A percentile compares a stretch with the other conserved stretches of the same genome.
phyloP scores from a whole-genome alignment of 352 stramenopile species.

The Pythium phragmitis region DNA sequence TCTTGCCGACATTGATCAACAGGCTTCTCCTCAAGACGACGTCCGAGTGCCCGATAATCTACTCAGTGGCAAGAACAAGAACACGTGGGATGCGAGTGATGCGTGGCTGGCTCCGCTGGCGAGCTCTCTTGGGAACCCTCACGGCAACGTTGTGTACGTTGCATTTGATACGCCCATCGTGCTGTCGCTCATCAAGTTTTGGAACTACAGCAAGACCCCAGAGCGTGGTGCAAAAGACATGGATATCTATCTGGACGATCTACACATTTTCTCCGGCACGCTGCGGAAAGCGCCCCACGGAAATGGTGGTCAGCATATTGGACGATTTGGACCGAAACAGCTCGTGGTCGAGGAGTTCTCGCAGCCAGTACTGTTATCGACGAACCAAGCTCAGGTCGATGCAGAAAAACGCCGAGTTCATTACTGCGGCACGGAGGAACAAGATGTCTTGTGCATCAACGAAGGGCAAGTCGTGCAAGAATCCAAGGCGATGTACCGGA shows the following conservation, averaged over 20 bases:
- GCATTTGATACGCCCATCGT: constrained; percentile 69
- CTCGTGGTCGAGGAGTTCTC: constrained; percentile 64
- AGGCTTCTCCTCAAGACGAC: constrained; percentile 33
- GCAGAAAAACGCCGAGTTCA: constrained; percentile 57
- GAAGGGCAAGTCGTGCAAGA: constrained; percentile 87
- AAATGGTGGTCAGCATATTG: constrained; percentile 24
- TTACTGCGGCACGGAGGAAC: constrained; percentile 77
- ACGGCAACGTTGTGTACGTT: constrained; percentile 74
- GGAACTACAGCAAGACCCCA: constrained; percentile 88
- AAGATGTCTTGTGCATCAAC: constrained; percentile 90
- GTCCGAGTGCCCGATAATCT: constrained; percentile 58
- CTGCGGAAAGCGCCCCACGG: constrained; percentile 46
- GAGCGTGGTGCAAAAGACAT: constrained; percentile 81
- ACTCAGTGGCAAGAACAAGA: constrained; percentile 65
- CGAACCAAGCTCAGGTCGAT: constrained; percentile 63
- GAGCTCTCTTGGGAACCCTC: constrained; percentile 49
- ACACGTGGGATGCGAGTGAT: constrained; percentile 72
- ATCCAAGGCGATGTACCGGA: constrained; percentile 76
- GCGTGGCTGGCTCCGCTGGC: constrained; percentile 73
- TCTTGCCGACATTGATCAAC: constrained; percentile 44
- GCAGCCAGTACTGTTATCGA: constrained; percentile 82
- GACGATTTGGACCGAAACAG: constrained; percentile 39
- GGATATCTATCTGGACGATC: constrained; percentile 85
- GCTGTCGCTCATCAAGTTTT: constrained; percentile 86
- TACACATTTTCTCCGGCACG: constrained; percentile 73